Evolutionary conservation across 441 rosid genomes (phyloP).

Genomic region (Omphalea diandra): DNA sequence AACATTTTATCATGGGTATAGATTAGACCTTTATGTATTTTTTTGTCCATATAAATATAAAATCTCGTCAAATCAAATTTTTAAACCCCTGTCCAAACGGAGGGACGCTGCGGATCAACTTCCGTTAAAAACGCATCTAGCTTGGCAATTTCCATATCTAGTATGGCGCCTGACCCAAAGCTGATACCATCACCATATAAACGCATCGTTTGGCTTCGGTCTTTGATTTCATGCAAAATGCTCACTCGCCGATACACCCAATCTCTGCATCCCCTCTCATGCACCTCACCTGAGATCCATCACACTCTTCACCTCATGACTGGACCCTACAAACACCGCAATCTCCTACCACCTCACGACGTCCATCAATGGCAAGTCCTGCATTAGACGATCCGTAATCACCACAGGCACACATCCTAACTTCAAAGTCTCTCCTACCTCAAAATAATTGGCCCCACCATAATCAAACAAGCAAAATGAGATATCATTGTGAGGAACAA

Average conservation of each 20-base stretch:
- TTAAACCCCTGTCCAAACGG: too few species aligned
- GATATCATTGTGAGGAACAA: conserved; percentile 57
- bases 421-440: conserved; percentile 42
- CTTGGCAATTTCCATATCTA: too few species aligned
- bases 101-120: too few species aligned
- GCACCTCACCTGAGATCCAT: conserved; percentile 26
- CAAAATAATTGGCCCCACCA: conserved; percentile 37
- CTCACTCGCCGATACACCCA: conserved; percentile 32
- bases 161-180: conserved; percentile 57
- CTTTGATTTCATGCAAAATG: conserved; percentile 49
- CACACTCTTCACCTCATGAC: conserved; percentile 36
- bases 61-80: too few species aligned
- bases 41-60: too few species aligned
- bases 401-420: conserved; percentile 56
- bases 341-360: conserved; percentile 50
- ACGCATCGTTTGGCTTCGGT: conserved; percentile 52
- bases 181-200: conserved; percentile 52
- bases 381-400: conserved; percentile 52
- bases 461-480: conserved; percentile 47
- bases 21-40: too few species aligned
- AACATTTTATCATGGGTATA: too few species aligned
- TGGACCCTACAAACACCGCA: conserved; percentile 40
- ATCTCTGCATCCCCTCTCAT: conserved; percentile 42
- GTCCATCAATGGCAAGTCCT: conserved; percentile 54
- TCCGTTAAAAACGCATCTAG: too few species aligned